Percentiles rank a stretch among this genome's conserved stretches.
phyloP scores from a whole-genome alignment of 2,329 filamentous ascomycete genomes.

The Juglanconis juglandina region DNA sequence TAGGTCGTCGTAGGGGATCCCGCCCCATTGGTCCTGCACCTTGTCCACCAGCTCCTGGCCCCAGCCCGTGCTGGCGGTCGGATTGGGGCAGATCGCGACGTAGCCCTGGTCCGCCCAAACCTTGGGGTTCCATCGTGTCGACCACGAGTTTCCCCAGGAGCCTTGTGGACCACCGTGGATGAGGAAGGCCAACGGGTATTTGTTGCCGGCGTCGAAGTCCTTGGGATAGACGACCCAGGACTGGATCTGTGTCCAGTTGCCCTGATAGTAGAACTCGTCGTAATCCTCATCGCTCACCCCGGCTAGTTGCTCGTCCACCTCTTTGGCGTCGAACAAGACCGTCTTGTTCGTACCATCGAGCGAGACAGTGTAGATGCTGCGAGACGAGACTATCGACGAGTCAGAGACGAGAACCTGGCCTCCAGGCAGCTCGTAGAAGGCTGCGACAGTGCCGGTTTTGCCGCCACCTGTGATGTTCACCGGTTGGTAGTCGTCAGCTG shows the following conservation, averaged over 20 bases:
- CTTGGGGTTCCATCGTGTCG: constrained; percentile 80
- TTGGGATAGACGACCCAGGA: constrained; percentile 66
- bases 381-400: too few species aligned
- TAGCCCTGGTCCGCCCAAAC: constrained; percentile 87
- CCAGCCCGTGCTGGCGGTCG: constrained; percentile 78
- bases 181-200: constrained; percentile 73
- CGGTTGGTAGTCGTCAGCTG: too few species aligned
- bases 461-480: too few species aligned
- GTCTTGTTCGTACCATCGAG: too few species aligned
- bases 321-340: too few species aligned
- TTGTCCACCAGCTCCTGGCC: constrained; percentile 74
- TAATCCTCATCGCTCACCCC: constrained; percentile 63
- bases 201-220: constrained; percentile 64
- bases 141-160: constrained; percentile 73
- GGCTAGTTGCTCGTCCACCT: constrained; percentile 64
- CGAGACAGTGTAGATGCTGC: too few species aligned
- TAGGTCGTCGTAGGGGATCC: constrained; percentile 77
- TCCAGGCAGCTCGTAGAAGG: too few species aligned
- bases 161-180: constrained; percentile 83
- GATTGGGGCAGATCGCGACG: constrained; percentile 76
- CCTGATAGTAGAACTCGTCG: constrained; percentile 11
- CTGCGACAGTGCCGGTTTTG: too few species aligned
- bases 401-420: too few species aligned
- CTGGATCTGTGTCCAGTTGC: constrained; percentile 47
- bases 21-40: constrained; percentile 80